phyloP scores from a whole-genome alignment of 129 eudicot genomes.

The Dittrichia graveolens region DNA sequence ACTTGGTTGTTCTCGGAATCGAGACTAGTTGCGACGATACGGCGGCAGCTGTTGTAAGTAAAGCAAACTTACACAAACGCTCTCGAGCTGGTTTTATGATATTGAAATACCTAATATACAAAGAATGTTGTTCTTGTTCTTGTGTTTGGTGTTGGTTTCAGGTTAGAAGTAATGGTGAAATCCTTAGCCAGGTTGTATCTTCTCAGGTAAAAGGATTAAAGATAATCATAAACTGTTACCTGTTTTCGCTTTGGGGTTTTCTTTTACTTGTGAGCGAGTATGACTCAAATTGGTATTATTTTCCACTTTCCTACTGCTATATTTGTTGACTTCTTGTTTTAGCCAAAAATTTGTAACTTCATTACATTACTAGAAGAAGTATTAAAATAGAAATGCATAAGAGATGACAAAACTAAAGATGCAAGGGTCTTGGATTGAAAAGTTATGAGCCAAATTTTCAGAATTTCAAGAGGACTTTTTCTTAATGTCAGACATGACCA shows the following conservation, averaged over 20 bases:
- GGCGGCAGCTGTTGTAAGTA: constrained; percentile 94
- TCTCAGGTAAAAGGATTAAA: constrained; percentile 68
- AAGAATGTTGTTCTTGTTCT: constrained; percentile 1
- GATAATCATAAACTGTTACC: neutral
- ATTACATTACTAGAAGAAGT: neutral
- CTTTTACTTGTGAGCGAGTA: neutral
- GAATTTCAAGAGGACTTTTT: neutral
- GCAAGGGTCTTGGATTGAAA: constrained; percentile 2
- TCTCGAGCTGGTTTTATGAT: neutral
- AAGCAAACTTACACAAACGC: neutral
- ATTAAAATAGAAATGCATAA: neutral
- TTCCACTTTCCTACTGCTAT: constrained; percentile 1
- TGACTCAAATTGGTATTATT: constrained; percentile 1
- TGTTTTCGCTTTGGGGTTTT: neutral
- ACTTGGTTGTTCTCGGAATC: constrained; percentile 77
- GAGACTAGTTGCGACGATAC: constrained; percentile 97
- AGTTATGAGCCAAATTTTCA: neutral
- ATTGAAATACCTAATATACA: constrained; percentile 12
- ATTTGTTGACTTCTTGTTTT: neutral
- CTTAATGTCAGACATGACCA: neutral
- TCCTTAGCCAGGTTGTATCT: constrained; percentile 95
- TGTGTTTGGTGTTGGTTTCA: constrained; percentile 30
- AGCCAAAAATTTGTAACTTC: neutral
- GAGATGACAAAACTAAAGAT: neutral
- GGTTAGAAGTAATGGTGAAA: constrained; percentile 88